These are phyloP conservation scores for Spirogloea muscicola DNA, from an alignment of 139 green algal genomes.

Conservation along the genomic window DNA sequence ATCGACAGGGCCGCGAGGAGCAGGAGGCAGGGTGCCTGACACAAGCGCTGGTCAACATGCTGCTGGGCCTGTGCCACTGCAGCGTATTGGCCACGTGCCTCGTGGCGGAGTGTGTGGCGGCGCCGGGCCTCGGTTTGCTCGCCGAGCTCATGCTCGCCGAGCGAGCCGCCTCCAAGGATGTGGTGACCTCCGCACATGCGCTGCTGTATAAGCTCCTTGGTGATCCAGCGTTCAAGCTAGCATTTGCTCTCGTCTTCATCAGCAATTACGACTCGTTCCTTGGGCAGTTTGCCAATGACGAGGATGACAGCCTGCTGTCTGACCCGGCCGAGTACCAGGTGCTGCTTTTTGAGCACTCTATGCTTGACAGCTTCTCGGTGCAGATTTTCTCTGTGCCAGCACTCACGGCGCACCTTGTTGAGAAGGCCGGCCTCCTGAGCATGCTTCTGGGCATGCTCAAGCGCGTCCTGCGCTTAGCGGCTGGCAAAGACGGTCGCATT, in stretches of 20 bases:
- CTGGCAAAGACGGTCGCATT: slow-evolving; percentile 5
- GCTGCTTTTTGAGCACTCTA: not conserved
- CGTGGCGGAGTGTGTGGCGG: slow-evolving; percentile 1
- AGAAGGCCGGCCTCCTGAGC: slow-evolving; percentile 26
- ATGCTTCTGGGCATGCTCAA: slow-evolving; percentile 37
- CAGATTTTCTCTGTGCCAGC: slow-evolving; percentile 47
- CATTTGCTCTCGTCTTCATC: slow-evolving; percentile 30
- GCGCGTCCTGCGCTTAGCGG: not conserved
- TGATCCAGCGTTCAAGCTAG: slow-evolving; percentile 43
- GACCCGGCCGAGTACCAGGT: not conserved
- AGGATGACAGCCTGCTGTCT: not conserved
- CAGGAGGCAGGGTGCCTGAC: slow-evolving; percentile 6
- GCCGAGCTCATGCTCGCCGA: slow-evolving; percentile 9
- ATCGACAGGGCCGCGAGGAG: not conserved
- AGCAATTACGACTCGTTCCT: slow-evolving; percentile 26
- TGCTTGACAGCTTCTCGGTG: slow-evolving; percentile 41
- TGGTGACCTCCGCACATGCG: not conserved
- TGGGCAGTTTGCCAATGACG: not conserved
- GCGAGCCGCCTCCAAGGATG: not conserved
- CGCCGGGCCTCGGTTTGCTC: slow-evolving; percentile 8
- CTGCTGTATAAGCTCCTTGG: slow-evolving; percentile 49
- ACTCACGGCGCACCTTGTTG: slow-evolving; percentile 24
- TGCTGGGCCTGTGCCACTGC: slow-evolving; percentile 15
- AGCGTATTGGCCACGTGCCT: slow-evolving; percentile 21
- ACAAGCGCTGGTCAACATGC: not conserved